Percentiles rank a stretch among this genome's conserved stretches.
Evolutionary conservation across 495 filamentous ascomycete genomes (phyloP).

Genomic region (Lindgomyces ingoldianus): DNA sequence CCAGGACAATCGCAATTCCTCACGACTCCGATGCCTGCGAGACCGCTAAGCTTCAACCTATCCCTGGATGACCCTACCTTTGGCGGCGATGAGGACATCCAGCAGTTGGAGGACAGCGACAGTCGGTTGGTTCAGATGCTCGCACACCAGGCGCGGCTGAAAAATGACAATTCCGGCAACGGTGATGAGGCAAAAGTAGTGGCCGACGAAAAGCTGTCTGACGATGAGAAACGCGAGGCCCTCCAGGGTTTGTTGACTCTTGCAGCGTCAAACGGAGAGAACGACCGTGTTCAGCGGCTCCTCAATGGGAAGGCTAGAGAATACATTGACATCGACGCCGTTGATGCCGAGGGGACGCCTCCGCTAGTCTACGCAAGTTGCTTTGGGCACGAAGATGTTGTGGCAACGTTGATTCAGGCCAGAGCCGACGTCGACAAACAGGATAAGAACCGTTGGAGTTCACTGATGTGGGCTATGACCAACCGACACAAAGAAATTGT

Average conservation of each 20-base stretch:
- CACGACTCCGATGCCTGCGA: conserved; percentile 78
- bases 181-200: conserved; percentile 82
- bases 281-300: conserved; percentile 74
- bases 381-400: conserved; percentile 94
- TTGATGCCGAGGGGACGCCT: conserved; percentile 92
- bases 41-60: conserved; percentile 81
- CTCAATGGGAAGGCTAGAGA: conserved; percentile 71
- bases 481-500: conserved; percentile 95
- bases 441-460: conserved; percentile 95
- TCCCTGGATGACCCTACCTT: conserved; percentile 73
- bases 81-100: conserved; percentile 62
- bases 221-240: conserved; percentile 73
- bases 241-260: conserved; percentile 89
- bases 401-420: conserved; percentile 76
- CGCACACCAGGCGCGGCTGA: conserved; percentile 84
- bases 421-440: conserved; percentile 92
- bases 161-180: conserved; percentile 70
- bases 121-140: conserved; percentile 92
- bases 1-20: conserved; percentile 93
- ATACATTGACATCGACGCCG: conserved; percentile 84
- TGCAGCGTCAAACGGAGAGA: conserved; percentile 95
- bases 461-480: conserved; percentile 99
- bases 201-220: conserved; percentile 68
- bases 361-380: conserved; percentile 98
- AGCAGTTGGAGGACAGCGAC: conserved; percentile 77